A percentile compares a stretch with the other conserved stretches of the same genome.
phyloP scores from a whole-genome alignment of 768 basidiomycete genomes.

The Gloeophyllum trabeum region DNA sequence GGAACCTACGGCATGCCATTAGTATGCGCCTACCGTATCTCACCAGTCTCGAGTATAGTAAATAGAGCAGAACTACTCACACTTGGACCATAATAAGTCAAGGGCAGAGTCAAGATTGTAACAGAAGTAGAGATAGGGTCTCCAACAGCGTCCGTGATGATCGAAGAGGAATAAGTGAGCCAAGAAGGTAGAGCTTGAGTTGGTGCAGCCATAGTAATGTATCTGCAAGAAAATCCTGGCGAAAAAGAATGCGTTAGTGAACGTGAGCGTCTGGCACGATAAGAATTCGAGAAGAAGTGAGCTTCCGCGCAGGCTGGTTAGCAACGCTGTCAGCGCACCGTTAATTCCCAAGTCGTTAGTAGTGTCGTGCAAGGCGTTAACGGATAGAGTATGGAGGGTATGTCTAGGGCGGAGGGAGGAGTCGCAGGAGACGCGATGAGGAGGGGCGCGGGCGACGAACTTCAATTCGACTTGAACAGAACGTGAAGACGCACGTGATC shows the following conservation, averaged over 20 bases:
- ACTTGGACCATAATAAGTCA: constrained; percentile 77
- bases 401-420: background rate
- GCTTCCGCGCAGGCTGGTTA: background rate
- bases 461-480: background rate
- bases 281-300: background rate
- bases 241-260: background rate
- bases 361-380: background rate
- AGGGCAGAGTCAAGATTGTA: constrained; percentile 47
- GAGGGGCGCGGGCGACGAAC: background rate
- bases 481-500: background rate
- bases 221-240: background rate
- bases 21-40: background rate
- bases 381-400: background rate
- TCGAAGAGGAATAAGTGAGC: constrained; percentile 47
- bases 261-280: background rate
- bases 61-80: constrained; percentile 32
- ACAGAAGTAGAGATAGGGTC: constrained; percentile 43
- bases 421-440: background rate
- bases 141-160: constrained; percentile 42
- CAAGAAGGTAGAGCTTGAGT: constrained; percentile 66
- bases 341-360: background rate
- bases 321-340: background rate
- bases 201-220: constrained; percentile 36
- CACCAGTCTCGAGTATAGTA: background rate
- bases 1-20: constrained; percentile 44